These are phyloP conservation scores for Citrus mangshanensis DNA, from an alignment of 345 rosid species.

Conservation along the genomic window DNA sequence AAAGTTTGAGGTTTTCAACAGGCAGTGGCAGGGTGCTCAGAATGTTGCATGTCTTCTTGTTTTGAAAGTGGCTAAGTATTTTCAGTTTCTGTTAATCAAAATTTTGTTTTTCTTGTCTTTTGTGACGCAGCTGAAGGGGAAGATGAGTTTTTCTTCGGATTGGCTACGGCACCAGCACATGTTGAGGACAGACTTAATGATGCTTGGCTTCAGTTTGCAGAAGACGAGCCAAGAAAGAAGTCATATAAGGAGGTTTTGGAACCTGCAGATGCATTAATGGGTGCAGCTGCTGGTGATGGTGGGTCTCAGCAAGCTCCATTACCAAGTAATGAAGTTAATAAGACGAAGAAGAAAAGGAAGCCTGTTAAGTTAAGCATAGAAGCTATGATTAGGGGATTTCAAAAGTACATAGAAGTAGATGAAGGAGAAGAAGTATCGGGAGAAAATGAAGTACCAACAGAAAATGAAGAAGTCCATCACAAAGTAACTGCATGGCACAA, in stretches of 20 bases:
- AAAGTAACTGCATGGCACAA: constrained; percentile 98
- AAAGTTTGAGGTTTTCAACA: too few species aligned
- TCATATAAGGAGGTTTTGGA: constrained; percentile 25
- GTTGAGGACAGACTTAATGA: constrained; percentile 86
- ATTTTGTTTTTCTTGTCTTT: background rate
- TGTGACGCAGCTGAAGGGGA: constrained; percentile 36
- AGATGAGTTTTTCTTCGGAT: constrained; percentile 79
- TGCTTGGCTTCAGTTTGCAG: constrained; percentile 94
- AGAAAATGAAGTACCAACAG: constrained; percentile 13
- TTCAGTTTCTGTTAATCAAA: background rate
- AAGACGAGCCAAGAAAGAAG: constrained; percentile 43
- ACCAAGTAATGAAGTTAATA: constrained; percentile 17
- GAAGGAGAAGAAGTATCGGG: constrained; percentile 11
- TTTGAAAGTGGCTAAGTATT: background rate
- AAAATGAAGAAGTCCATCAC: constrained; percentile 45
- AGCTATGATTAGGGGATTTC: constrained; percentile 82
- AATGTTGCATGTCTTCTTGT: background rate
- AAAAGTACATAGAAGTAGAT: constrained; percentile 48
- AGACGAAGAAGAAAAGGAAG: constrained; percentile 37
- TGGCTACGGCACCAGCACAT: constrained; percentile 97
- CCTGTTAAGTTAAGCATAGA: constrained; percentile 70
- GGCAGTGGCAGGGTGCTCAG: background rate
- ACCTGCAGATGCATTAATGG: constrained; percentile 44
- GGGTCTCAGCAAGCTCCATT: constrained; percentile 43
- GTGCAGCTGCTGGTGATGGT: constrained; percentile 53